Percentiles rank a stretch among this genome's conserved stretches.
Evolutionary conservation across 2,329 filamentous ascomycete genomes (phyloP).

Genomic region (Lecanicillium sp.): DNA sequence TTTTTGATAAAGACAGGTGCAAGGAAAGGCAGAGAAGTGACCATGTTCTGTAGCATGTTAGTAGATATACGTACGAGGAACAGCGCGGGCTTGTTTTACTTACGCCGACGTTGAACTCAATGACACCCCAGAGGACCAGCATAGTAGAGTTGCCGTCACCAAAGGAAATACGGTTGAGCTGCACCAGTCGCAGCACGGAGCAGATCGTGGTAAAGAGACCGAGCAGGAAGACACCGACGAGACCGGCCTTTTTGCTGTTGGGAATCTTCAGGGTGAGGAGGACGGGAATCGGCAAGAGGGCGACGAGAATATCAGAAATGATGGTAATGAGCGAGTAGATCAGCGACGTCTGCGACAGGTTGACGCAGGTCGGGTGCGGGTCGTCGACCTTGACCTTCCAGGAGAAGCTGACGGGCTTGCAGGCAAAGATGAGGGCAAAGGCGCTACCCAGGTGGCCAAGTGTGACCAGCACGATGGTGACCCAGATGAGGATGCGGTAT

Average conservation of each 20-base stretch:
- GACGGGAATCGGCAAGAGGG: constrained; percentile 45
- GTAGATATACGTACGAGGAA: not conserved
- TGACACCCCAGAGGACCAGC: constrained; percentile 50
- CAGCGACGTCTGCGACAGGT: constrained; percentile 40
- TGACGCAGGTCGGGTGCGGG: constrained; percentile 36
- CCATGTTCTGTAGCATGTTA: constrained; percentile 33
- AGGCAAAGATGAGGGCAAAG: constrained; percentile 44
- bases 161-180: constrained; percentile 44
- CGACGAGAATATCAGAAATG: constrained; percentile 43
- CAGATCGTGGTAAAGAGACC: constrained; percentile 51
- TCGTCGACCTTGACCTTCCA: constrained; percentile 33
- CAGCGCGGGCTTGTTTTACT: not conserved
- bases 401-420: constrained; percentile 38
- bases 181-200: constrained; percentile 44
- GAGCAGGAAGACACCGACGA: constrained; percentile 46
- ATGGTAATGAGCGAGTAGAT: constrained; percentile 47
- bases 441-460: constrained; percentile 43
- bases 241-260: constrained; percentile 40
- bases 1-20: constrained; percentile 38
- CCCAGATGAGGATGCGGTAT: constrained; percentile 41
- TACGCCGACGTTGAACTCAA: constrained; percentile 49
- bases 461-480: constrained; percentile 36
- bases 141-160: constrained; percentile 51
- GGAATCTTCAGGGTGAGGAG: constrained; percentile 43
- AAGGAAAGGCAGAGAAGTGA: constrained; percentile 40